A percentile compares a stretch with the other conserved stretches of the same genome.
Conservation (phyloP, 164 flowering plant genomes). For the Echeveria elegans region DNA sequence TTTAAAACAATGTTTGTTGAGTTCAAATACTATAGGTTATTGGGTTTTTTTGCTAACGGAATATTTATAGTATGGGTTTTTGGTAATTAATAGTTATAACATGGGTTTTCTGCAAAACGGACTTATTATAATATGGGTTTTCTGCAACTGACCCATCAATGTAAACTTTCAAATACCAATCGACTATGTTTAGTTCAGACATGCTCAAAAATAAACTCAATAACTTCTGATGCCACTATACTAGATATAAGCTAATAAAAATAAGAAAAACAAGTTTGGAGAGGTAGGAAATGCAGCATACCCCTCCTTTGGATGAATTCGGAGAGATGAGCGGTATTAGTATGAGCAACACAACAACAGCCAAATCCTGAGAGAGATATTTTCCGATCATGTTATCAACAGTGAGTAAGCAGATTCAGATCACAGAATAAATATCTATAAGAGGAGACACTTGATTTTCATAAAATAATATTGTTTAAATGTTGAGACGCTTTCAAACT, state of each 20-base stretch:
- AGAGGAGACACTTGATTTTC: too few relatives aligned
- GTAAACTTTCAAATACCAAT: not conserved
- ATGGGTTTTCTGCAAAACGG: too few relatives aligned
- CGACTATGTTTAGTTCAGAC: not conserved
- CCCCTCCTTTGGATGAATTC: slow-evolving; percentile 99
- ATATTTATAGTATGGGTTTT: too few relatives aligned
- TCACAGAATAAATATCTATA: not conserved
- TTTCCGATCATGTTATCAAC: slow-evolving; percentile 3
- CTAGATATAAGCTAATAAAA: not conserved
- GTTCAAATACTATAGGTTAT: too few relatives aligned
- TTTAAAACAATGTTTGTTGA: too few relatives aligned
- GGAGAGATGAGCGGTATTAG: slow-evolving; percentile 98
- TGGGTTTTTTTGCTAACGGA: too few relatives aligned
- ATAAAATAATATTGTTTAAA: too few relatives aligned
- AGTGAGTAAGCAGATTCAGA: not conserved
- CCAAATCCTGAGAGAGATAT: slow-evolving; percentile 74
- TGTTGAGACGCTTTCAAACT: not conserved
- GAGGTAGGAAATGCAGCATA: slow-evolving; percentile 19
- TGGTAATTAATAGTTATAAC: too few relatives aligned
- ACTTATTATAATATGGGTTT: too few relatives aligned
- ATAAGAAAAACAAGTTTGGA: not conserved
- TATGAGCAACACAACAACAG: slow-evolving; percentile 97
- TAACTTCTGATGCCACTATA: not conserved
- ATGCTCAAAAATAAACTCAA: not conserved
- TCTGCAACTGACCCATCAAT: too few relatives aligned